Evolutionary conservation across 176 grass and related monocot genomes (phyloP).

Genomic region (Triticum urartu): DNA sequence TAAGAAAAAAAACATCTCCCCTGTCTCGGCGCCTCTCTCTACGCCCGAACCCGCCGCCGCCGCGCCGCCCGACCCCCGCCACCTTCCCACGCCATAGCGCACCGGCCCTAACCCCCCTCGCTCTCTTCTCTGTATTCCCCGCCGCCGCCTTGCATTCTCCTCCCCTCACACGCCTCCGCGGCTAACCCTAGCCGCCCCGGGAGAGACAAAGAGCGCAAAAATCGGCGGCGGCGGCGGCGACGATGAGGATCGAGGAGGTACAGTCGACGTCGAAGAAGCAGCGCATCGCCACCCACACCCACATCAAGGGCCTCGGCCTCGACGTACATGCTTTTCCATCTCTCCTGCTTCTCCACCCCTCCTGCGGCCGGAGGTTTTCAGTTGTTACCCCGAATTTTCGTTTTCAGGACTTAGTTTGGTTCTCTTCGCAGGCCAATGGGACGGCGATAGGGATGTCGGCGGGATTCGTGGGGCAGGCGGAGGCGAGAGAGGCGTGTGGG

Average conservation of each 20-base stretch:
- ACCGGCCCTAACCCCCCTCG: background rate
- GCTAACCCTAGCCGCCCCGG: background rate
- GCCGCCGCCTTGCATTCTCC: background rate
- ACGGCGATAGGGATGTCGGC: constrained; percentile 57
- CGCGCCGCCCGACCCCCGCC: background rate
- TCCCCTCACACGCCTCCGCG: background rate
- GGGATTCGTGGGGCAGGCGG: constrained; percentile 89
- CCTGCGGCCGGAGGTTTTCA: constrained; percentile 10
- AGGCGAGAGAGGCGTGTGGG: constrained; percentile 69
- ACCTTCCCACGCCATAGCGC: background rate
- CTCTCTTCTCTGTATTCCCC: background rate
- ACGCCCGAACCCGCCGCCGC: background rate
- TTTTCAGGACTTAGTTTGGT: constrained; percentile 5
- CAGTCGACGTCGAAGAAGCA: constrained; percentile 92
- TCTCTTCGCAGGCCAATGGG: constrained; percentile 51
- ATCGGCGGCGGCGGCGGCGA: background rate
- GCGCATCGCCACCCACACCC: constrained; percentile 84
- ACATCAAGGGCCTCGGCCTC: constrained; percentile 96
- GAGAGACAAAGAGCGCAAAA: background rate
- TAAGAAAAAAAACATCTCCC: background rate
- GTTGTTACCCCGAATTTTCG: background rate
- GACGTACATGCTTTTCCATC: constrained; percentile 48
- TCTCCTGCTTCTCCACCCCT: background rate
- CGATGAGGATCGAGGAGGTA: constrained; percentile 94
- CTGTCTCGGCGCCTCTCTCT: background rate